Evolutionary conservation across 768 basidiomycete species (phyloP), one percentile per base, ranked within the genome.

Genomic region (Floccularia luteovirens): DNA sequence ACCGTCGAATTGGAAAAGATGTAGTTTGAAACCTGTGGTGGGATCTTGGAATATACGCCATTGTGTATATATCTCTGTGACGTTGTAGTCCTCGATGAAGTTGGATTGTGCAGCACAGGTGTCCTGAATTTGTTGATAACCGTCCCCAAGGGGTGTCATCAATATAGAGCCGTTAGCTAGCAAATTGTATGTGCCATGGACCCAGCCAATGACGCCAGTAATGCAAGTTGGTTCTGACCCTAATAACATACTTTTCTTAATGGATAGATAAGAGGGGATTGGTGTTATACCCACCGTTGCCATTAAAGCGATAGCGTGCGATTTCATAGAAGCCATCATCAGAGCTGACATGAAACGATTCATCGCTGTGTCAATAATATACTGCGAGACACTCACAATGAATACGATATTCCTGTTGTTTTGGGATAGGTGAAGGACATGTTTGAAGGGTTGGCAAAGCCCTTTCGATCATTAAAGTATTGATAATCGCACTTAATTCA

Each of bases 101-200:
- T 91, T 90, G 21, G 92, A 90, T 7, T 74, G 67, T 7, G 91
- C 87, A 1, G 84, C 85, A 54, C 94, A 99, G 0, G 91, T 84
- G 48, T 93, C 85, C 67, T 99, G 91, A 28, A 97, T 74, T 68
- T 94, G 93, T 58, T 96, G 90, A 62, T 78, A 88, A 12, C 94
- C 94, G 57, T 99, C 94, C 13, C 70, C 75, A 46, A 90, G 74
- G 1, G 92, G 88, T 2, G 55, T 62, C 52, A 90, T 63, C 28
- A 74, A 57, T 43, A 98, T 75, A 7, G 90, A 94, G 5, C 91
- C 91, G 53, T 97, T 93, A 38, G 64, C 16, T 43, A 76, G 63
- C 32, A 86, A 61, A 0, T 55, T 43, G 62, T 82, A 92, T 21
- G 59, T 80, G 10, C 96, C 96, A 57, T 98, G 96, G 47, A 79